Conservation (phyloP, 1,139 yeast species). For the Eremothecium cymbalariae region DNA sequence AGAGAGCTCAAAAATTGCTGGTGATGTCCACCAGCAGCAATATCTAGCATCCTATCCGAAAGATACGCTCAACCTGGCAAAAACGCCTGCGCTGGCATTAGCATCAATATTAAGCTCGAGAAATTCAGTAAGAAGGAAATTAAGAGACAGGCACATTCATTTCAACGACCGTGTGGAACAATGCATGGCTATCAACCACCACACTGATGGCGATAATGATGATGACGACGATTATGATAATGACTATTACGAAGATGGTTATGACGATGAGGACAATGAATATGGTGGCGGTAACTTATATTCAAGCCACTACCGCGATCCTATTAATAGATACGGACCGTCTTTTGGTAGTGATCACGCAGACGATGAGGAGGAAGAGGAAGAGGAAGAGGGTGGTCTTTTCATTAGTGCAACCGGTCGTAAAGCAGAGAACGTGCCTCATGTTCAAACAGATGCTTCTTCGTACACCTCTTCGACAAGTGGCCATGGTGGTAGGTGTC, state of each 20-base stretch:
- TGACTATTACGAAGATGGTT: slow-evolving; percentile 19
- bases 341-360: slow-evolving; percentile 24
- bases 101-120: slow-evolving; percentile 11
- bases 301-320: slow-evolving; percentile 8
- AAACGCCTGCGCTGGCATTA: slow-evolving; percentile 8
- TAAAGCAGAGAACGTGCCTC: slow-evolving; percentile 21
- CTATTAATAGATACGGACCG: slow-evolving; percentile 18
- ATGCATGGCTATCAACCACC: slow-evolving; percentile 61
- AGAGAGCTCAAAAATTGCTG: no score
- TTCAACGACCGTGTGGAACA: slow-evolving; percentile 91
- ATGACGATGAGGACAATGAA: slow-evolving; percentile 17
- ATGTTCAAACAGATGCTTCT: slow-evolving; percentile 29
- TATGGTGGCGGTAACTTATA: slow-evolving; percentile 11
- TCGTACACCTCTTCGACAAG: slow-evolving; percentile 29
- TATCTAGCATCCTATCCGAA: slow-evolving; percentile 2
- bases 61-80: neutral
- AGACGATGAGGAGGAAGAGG: slow-evolving; percentile 19
- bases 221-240: slow-evolving; percentile 28
- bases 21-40: no score
- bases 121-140: slow-evolving; percentile 21
- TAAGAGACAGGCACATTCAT: slow-evolving; percentile 55
- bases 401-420: slow-evolving; percentile 32
- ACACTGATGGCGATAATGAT: slow-evolving; percentile 35
- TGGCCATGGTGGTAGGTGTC: slow-evolving; percentile 4
- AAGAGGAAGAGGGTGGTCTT: slow-evolving; percentile 34